phyloP scores from a whole-genome alignment of 768 basidiomycete genomes.

The Suillus decipiens region DNA sequence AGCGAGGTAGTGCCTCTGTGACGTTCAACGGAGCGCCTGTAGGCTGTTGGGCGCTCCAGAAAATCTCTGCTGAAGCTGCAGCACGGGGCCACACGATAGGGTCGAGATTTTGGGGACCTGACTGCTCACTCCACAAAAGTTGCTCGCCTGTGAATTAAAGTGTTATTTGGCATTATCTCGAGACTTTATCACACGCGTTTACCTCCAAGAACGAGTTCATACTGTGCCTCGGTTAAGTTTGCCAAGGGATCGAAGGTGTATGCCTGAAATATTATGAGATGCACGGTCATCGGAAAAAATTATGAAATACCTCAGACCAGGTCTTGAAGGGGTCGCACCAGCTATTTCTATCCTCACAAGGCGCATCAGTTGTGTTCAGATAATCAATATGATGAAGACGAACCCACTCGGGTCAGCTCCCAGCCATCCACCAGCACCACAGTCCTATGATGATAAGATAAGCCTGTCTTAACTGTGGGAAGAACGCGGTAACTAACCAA shows the following conservation, averaged over 20 bases:
- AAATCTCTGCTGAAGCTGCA: slow-evolving; percentile 50
- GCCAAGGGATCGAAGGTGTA: slow-evolving; percentile 54
- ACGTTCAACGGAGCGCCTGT: slow-evolving; percentile 36
- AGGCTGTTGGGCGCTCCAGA: slow-evolving; percentile 49
- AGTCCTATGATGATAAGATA: slow-evolving; percentile 32
- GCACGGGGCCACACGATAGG: slow-evolving; percentile 49
- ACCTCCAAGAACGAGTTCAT: slow-evolving; percentile 41
- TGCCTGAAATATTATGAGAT: slow-evolving; percentile 32
- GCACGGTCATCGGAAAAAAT: slow-evolving; percentile 13
- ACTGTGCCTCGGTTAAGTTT: slow-evolving; percentile 39
- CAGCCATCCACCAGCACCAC: slow-evolving; percentile 52
- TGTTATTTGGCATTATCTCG: slow-evolving; percentile 11
- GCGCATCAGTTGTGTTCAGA: neutral
- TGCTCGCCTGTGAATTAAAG: slow-evolving; percentile 30
- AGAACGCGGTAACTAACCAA: slow-evolving; percentile 30
- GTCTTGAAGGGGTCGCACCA: slow-evolving; percentile 57
- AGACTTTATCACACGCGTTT: slow-evolving; percentile 7
- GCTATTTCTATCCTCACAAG: slow-evolving; percentile 31
- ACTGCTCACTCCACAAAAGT: slow-evolving; percentile 50
- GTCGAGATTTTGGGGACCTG: slow-evolving; percentile 45
- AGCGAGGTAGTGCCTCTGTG: slow-evolving; percentile 46
- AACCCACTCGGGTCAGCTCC: slow-evolving; percentile 36
- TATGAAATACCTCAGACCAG: slow-evolving; percentile 42
- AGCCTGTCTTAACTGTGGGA: neutral
- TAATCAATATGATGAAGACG: slow-evolving; percentile 3